phyloP scores from a whole-genome alignment of 345 rosid species.

The Noccaea caerulescens region DNA sequence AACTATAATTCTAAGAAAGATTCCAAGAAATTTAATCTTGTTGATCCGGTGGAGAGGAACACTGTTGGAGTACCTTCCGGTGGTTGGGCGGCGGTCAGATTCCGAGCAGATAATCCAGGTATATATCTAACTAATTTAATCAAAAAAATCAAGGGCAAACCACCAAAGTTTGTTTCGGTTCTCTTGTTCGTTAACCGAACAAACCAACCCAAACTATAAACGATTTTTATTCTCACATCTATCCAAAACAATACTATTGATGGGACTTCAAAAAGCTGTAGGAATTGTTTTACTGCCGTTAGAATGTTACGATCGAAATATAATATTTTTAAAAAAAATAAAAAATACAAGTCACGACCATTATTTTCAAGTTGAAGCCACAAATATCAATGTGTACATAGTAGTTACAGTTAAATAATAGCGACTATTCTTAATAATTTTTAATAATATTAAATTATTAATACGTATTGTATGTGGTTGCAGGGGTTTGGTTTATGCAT shows the following conservation, averaged over 20 bases:
- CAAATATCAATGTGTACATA: background rate
- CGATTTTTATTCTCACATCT: background rate
- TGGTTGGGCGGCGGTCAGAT: conserved; percentile 89
- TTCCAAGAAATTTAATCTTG: conserved; percentile 70
- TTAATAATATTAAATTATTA: too few species aligned
- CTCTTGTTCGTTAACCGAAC: background rate
- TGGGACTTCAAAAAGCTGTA: too few species aligned
- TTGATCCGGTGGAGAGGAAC: conserved; percentile 94
- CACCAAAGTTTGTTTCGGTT: background rate
- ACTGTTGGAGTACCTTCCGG: conserved; percentile 86
- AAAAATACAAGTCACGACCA: too few species aligned
- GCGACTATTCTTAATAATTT: background rate
- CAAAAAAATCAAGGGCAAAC: background rate
- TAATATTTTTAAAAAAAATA: too few species aligned
- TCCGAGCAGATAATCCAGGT: conserved; percentile 95
- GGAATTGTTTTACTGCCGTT: too few species aligned
- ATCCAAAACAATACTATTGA: background rate
- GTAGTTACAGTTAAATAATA: background rate
- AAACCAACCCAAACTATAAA: background rate
- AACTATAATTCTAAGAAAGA: conserved; percentile 62
- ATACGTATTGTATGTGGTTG: conserved; percentile 18
- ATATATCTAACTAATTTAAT: background rate
- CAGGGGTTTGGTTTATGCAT: conserved; percentile 53
- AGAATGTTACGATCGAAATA: too few species aligned
- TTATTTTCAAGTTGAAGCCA: background rate